These are phyloP conservation scores for Penicillium ochrochloron DNA, from an alignment of 495 filamentous ascomycete genomes.

Conservation along the genomic window DNA sequence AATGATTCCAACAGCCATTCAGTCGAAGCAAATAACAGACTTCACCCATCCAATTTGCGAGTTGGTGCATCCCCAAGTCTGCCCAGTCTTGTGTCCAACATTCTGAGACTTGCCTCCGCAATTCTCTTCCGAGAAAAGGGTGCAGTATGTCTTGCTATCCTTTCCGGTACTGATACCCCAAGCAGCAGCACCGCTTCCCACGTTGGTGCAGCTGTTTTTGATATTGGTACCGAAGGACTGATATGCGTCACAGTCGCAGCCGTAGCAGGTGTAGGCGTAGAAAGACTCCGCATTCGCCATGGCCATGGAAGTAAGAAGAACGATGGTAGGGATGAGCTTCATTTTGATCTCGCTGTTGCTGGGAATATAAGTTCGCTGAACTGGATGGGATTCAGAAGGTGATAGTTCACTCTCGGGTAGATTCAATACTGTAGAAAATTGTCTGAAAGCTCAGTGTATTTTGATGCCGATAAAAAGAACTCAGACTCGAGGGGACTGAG, in stretches of 20 bases:
- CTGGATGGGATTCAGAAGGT: neutral
- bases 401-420: neutral
- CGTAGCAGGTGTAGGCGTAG: neutral
- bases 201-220: neutral
- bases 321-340: neutral
- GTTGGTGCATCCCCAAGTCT: neutral
- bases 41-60: neutral
- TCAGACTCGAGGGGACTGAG: neutral
- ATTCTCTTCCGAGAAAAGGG: neutral
- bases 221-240: neutral
- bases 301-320: neutral
- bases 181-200: neutral
- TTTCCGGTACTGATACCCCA: neutral
- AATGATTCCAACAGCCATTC: neutral
- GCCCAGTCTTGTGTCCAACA: neutral
- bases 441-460: neutral
- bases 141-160: neutral
- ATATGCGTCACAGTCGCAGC: neutral
- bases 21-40: neutral
- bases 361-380: neutral
- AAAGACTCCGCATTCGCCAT: neutral
- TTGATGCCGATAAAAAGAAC: neutral
- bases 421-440: neutral
- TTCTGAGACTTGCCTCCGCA: neutral
- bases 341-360: neutral